Evolutionary conservation across 2,329 filamentous ascomycete genomes (phyloP), one percentile per base, ranked within the genome.

Genomic region (Colletotrichum tabaci): DNA sequence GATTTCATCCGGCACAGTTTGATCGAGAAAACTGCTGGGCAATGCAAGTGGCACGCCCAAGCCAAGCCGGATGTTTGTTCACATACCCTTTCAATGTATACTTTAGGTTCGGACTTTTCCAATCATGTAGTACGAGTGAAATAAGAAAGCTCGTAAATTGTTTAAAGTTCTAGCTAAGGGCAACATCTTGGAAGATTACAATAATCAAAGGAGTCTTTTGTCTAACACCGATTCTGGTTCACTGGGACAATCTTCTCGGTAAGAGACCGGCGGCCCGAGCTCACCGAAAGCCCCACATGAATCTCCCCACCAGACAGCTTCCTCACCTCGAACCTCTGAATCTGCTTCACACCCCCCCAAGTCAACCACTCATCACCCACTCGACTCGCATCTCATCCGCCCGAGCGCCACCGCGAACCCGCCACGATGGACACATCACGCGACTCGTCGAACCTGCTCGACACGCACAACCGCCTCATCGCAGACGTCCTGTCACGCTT

Each of bases 391-490:
- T 47, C 50, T 65, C 18, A n/a, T 23, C 13, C 5, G 13, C 9
- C 26, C 35, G 26, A 18, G 13, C 26, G 23, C 61, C 16, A 5
- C 18, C 40, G 18, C 18, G 44, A 40, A 2, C 18, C 8, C 44
- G 9, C 30, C 38, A 68, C 7, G 9, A 72, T 72, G 69, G 69
- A 72, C 18, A 72, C 65, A 10, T 72, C 69, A 55, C 69, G 69
- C 35, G 69, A 64, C 61, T 66, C 73, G n/a, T 71, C 66, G 13
- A 74, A 71, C 8, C 57, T 76, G 9, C 69, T 72, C 15, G 84
- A 85, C 76, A 83, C 80, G 40, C 83, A 85, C 74, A 83, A 85
- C 74, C 81, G 83, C 50, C 83, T 85, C 72, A 79, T 85, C 49
- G 84, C 83, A 42, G 82, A 85, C 71, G 80, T 85, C 64, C 82